Conservation (phyloP, 2,329 filamentous ascomycete species). For the Xylariaceae sp. region DNA sequence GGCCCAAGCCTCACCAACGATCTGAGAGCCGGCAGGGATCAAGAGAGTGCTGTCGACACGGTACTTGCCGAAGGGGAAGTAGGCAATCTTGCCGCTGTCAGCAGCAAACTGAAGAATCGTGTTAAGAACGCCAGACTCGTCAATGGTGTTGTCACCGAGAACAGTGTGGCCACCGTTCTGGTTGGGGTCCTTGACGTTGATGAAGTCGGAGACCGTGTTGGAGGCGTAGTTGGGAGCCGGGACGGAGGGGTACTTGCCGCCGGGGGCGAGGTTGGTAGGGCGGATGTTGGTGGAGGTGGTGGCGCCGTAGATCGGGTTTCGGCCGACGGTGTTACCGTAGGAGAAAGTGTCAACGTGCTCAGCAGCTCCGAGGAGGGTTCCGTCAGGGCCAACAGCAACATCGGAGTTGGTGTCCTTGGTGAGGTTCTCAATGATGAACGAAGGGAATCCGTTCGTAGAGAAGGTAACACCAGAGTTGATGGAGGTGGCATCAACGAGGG, state of each 20-base stretch:
- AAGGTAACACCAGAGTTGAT: slow-evolving; percentile 40
- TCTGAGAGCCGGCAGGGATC: slow-evolving; percentile 44
- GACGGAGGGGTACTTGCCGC: slow-evolving; percentile 34
- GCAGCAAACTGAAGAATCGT: slow-evolving; percentile 36
- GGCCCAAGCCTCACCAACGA: slow-evolving; percentile 50
- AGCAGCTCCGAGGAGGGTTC: slow-evolving; percentile 30
- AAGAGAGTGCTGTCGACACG: slow-evolving; percentile 46
- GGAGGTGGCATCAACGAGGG: slow-evolving; percentile 37
- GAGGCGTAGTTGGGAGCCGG: slow-evolving; percentile 38
- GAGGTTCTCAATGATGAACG: slow-evolving; percentile 41
- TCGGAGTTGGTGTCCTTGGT: slow-evolving; percentile 37
- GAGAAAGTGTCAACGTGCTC: slow-evolving; percentile 38
- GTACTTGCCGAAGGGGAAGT: slow-evolving; percentile 53
- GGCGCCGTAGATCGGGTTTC: slow-evolving; percentile 37
- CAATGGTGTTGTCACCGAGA: slow-evolving; percentile 35
- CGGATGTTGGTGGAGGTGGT: slow-evolving; percentile 31
- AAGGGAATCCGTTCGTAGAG: slow-evolving; percentile 35
- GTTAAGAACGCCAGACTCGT: slow-evolving; percentile 38
- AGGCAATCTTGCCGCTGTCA: slow-evolving; percentile 42
- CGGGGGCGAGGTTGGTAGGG: slow-evolving; percentile 35
- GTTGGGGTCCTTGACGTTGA: slow-evolving; percentile 39
- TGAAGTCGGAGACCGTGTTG: slow-evolving; percentile 33
- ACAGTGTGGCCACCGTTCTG: slow-evolving; percentile 36
- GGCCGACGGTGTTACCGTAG: slow-evolving; percentile 39
- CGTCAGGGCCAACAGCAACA: slow-evolving; percentile 33